phyloP scores from a whole-genome alignment of 176 grass and related monocot genomes.

The Rhynchospora tenuis region DNA sequence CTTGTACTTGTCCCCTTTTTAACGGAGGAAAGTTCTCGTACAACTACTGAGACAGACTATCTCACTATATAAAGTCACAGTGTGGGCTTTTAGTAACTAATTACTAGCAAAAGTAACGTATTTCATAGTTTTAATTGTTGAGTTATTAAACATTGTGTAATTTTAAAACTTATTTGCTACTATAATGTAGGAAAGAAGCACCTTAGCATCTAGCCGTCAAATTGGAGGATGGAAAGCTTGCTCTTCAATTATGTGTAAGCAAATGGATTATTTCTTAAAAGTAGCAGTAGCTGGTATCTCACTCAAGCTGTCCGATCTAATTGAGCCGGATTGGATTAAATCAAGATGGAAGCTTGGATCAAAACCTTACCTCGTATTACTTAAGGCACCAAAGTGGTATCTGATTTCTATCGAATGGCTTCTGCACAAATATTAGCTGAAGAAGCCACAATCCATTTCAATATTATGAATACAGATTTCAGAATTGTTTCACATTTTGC shows the following conservation, averaged over 20 bases:
- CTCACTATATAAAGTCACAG: not conserved
- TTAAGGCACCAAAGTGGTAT: not conserved
- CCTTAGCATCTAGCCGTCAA: not conserved
- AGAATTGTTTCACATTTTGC: no score
- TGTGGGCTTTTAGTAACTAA: not conserved
- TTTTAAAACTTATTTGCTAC: not conserved
- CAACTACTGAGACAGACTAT: not conserved
- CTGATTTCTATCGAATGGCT: not conserved
- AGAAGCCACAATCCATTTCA: not conserved
- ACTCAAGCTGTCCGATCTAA: not conserved
- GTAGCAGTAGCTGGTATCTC: not conserved
- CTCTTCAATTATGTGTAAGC: conserved; percentile 5
- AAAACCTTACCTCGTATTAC: not conserved
- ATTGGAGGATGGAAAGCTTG: conserved; percentile 10
- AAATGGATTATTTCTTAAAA: not conserved
- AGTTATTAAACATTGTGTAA: not conserved
- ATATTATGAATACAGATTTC: not conserved
- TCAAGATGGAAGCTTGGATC: not conserved
- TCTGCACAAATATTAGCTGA: not conserved
- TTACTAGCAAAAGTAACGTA: not conserved
- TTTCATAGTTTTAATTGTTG: not conserved
- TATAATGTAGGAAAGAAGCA: not conserved
- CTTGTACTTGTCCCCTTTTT: no score
- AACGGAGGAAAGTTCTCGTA: not conserved
- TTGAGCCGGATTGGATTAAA: not conserved